Conservation (phyloP, 257 asterid species). For the Avicennia marina region DNA sequence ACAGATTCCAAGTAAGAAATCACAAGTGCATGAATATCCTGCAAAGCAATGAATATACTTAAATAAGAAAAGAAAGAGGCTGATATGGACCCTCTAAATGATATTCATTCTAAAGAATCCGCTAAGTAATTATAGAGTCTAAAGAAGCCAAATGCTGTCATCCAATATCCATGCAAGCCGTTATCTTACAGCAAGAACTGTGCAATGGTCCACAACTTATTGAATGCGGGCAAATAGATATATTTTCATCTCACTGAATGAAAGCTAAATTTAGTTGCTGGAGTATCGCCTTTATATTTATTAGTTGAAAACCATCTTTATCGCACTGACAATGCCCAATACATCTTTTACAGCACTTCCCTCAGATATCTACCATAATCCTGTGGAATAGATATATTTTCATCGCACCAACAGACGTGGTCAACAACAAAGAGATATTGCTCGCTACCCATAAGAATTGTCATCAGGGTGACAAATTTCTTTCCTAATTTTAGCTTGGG, state of each 20-base stretch:
- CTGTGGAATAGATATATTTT: no score
- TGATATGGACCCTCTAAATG: neutral
- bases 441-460: no score
- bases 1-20: no score
- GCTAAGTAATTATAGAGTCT: neutral
- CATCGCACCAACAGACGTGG: neutral
- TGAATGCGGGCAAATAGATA: no score
- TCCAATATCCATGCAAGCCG: neutral
- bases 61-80: neutral
- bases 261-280: neutral
- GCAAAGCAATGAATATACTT: no score
- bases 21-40: no score
- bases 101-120: neutral
- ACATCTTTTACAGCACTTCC: neutral
- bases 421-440: no score
- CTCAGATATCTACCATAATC: neutral
- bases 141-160: no score
- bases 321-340: constrained; percentile 5
- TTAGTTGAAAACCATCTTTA: neutral
- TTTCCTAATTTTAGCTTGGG: neutral
- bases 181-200: neutral
- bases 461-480: no score
- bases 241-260: no score
- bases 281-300: neutral
- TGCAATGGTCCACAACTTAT: neutral